Evolutionary conservation across 2,329 filamentous ascomycete species (phyloP), one percentile per base, ranked within the genome.

Genomic region (Pyrenochaeta sp.): DNA sequence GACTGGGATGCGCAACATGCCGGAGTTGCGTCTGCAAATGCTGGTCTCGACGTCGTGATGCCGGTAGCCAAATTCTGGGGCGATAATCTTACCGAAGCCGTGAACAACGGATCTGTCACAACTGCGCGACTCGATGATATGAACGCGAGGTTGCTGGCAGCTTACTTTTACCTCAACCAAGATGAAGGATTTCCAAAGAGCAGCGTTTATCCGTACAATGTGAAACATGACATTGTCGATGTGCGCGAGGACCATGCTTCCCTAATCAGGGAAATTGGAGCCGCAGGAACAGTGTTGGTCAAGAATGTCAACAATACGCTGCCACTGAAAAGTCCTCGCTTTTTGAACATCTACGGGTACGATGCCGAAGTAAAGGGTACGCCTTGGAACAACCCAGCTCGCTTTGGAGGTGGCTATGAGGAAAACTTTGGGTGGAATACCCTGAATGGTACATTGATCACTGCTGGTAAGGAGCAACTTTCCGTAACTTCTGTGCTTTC

Each of bases 281-380:
- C 73, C 12, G 77, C 74, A 4, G 75, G 76, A 1, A 75, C 69
- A 27, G 75, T 78, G 3, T 56, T 78, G 9, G 64, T 83, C 6
- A 83, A 83, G 63, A 85, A 86, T 47, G 66, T 82, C 18, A 82
- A 85, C 45, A 79, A 85, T 4, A 78, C 80, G 0, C 55, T 86
- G 2, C 84, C 83, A 0, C 69, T 86, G 2, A 65, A 27, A 9
- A 27, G 9, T 27, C 74, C 76, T 5, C 67, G 68, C 4, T 76
- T 72, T 49, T 53, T 78, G 7, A 71, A 67, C 40, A 65, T 78
- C 18, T 77, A 76, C 46, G 75, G 76, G 4, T 77, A 77, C 30
- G 75, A 78, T 49, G 75, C 76, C 1, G 65, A 67, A 29, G 60
- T 74, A 12, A 73, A 74, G 46, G 63, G 62, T 1, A 56, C 56